A percentile compares a stretch with the other conserved stretches of the same genome.
phyloP scores from a whole-genome alignment of 768 basidiomycete species.

The Heimioporus sp. region DNA sequence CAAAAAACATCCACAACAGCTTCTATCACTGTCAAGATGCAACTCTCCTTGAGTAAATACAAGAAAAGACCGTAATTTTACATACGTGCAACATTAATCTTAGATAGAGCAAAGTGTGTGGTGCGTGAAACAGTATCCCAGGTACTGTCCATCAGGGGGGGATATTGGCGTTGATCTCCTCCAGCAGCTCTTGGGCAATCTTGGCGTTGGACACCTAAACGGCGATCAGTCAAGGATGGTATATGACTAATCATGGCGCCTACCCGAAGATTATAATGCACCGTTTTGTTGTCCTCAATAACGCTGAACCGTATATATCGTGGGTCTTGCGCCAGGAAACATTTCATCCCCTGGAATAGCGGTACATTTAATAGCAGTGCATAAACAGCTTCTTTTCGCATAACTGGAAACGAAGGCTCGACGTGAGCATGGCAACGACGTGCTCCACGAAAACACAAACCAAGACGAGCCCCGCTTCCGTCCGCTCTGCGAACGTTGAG shows the following conservation, averaged over 20 bases:
- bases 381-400: constrained; percentile 85
- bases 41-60: constrained; percentile 26
- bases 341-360: constrained; percentile 77
- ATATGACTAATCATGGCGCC: constrained; percentile 18
- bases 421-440: constrained; percentile 6
- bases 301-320: constrained; percentile 77
- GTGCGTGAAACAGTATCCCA: constrained; percentile 10
- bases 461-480: constrained; percentile 65
- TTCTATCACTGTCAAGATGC: constrained; percentile 22
- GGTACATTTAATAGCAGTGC: constrained; percentile 71
- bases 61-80: constrained; percentile 30
- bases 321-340: constrained; percentile 69
- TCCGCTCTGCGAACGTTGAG: constrained; percentile 66
- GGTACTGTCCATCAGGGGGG: constrained; percentile 28
- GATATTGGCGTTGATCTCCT: constrained; percentile 47
- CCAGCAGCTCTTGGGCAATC: constrained; percentile 66
- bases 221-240: neutral
- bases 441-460: constrained; percentile 32
- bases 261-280: constrained; percentile 77
- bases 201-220: constrained; percentile 63
- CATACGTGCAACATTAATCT: constrained; percentile 33
- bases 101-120: constrained; percentile 28
- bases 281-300: constrained; percentile 56
- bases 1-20: constrained; percentile 9
- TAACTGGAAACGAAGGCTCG: constrained; percentile 45